Percentiles rank a stretch among this genome's conserved stretches.
Evolutionary conservation across 352 stramenopile species (phyloP).

Genomic region (Globisporangium abappressorium): DNA sequence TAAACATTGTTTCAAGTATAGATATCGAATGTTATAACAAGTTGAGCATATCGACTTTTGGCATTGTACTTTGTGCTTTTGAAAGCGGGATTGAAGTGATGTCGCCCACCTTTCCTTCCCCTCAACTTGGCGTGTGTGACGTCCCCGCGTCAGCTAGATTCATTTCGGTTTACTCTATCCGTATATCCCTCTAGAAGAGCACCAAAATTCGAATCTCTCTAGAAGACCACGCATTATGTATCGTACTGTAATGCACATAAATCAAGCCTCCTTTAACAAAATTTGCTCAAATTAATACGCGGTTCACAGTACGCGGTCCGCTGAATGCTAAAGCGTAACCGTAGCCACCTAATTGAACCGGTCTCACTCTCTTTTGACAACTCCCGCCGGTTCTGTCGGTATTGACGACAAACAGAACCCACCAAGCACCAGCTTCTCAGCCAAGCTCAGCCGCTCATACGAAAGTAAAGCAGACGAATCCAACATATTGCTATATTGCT

Average conservation of each 20-base stretch:
- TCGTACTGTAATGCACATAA: background rate
- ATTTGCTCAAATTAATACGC: background rate
- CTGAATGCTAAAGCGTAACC: background rate
- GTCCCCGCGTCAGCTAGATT: background rate
- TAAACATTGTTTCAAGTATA: background rate
- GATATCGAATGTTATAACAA: background rate
- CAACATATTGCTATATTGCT: background rate
- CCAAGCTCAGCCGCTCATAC: background rate
- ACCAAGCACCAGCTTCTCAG: background rate
- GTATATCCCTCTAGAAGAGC: too few species aligned
- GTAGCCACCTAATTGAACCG: background rate
- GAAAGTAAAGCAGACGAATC: background rate
- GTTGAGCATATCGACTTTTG: background rate
- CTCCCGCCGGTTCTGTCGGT: background rate
- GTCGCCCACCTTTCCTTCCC: background rate
- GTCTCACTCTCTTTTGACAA: background rate
- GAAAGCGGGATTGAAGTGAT: background rate
- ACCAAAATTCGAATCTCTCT: too few species aligned
- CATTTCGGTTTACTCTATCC: background rate
- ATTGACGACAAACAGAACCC: constrained; percentile 5
- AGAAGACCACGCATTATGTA: too few species aligned
- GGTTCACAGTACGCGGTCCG: background rate
- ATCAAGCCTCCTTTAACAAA: background rate
- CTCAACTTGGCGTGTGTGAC: background rate
- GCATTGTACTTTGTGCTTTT: background rate